phyloP scores from a whole-genome alignment of 2,329 filamentous ascomycete genomes.

The Blumeria hordei region DNA sequence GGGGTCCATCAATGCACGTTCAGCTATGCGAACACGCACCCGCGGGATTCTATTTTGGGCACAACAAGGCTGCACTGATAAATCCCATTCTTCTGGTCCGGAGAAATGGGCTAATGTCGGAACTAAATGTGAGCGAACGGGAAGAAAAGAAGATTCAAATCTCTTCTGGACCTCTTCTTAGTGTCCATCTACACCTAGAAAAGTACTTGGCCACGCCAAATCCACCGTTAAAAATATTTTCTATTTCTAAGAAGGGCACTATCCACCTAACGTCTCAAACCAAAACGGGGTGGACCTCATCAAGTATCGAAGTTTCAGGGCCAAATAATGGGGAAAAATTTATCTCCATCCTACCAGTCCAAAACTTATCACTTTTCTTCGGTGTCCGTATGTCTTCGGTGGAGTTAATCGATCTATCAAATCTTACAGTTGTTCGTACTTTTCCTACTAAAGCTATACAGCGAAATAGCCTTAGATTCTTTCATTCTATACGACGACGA shows the following conservation, averaged over 20 bases:
- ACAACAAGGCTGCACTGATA: conserved; percentile 16
- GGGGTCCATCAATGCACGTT: conserved; percentile 29
- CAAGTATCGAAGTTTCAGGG: conserved; percentile 20
- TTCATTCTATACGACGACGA: conserved; percentile 26
- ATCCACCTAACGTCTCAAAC: conserved; percentile 23
- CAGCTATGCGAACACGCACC: conserved; percentile 33
- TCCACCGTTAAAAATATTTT: conserved; percentile 19
- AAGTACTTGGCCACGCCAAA: conserved; percentile 12
- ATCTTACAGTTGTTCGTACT: conserved; percentile 31
- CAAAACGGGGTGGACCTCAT: conserved; percentile 24
- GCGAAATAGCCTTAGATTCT: conserved; percentile 32
- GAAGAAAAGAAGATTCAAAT: conserved; percentile 22
- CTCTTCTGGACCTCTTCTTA: conserved; percentile 26
- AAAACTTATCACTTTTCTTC: conserved; percentile 33
- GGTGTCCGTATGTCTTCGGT: conserved; percentile 30
- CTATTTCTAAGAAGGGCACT: conserved; percentile 25
- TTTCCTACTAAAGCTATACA: conserved; percentile 34
- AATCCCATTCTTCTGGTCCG: conserved; percentile 35
- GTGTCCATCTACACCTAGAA: conserved; percentile 15
- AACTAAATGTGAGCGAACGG: conserved; percentile 24
- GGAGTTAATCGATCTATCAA: conserved; percentile 35
- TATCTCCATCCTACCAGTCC: conserved; percentile 32
- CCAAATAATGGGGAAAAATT: conserved; percentile 20
- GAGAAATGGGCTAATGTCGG: conserved; percentile 36
- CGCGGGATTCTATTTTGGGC: conserved; percentile 38